Conservation (phyloP, 345 rosid genomes). For the Rubroshorea leprosula region DNA sequence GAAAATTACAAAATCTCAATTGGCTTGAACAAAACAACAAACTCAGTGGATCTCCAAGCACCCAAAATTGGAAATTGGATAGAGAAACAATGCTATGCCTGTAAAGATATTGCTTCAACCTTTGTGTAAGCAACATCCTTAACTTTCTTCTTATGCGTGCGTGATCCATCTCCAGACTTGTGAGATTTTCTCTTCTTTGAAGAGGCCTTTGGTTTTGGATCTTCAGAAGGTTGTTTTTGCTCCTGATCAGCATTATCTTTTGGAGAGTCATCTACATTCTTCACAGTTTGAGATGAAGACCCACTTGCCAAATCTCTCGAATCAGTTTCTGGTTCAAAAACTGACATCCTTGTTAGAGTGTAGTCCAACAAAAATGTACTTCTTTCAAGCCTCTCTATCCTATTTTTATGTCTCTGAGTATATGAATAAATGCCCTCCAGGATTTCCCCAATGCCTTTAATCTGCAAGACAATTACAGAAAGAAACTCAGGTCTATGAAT, state of each 20-base stretch:
- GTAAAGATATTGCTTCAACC: conserved; percentile 26
- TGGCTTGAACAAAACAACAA: too few relatives aligned
- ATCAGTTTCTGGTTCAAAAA: conserved; percentile 49
- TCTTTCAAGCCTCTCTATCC: conserved; percentile 82
- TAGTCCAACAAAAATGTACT: conserved; percentile 90
- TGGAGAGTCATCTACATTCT: conserved; percentile 7
- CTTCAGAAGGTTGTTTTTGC: conserved; percentile 24
- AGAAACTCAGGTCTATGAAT: neutral
- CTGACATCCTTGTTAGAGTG: conserved; percentile 77
- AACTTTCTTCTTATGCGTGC: conserved; percentile 65
- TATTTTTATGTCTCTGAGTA: conserved; percentile 80
- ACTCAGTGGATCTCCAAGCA: too few relatives aligned
- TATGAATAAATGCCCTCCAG: conserved; percentile 88
- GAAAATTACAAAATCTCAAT: too few relatives aligned
- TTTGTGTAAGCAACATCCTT: conserved; percentile 33
- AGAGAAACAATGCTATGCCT: conserved; percentile 18
- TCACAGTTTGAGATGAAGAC: conserved; percentile 2
- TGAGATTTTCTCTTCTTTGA: conserved; percentile 59
- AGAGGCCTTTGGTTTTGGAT: conserved; percentile 23
- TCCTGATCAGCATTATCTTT: conserved; percentile 13
- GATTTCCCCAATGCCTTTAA: conserved; percentile 73
- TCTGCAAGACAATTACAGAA: conserved; percentile 28
- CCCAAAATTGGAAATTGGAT: neutral
- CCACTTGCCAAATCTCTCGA: conserved; percentile 12
- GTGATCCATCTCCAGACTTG: conserved; percentile 39